phyloP scores from a whole-genome alignment of 805 yeast species.

The Scheffersomyces lignosus region DNA sequence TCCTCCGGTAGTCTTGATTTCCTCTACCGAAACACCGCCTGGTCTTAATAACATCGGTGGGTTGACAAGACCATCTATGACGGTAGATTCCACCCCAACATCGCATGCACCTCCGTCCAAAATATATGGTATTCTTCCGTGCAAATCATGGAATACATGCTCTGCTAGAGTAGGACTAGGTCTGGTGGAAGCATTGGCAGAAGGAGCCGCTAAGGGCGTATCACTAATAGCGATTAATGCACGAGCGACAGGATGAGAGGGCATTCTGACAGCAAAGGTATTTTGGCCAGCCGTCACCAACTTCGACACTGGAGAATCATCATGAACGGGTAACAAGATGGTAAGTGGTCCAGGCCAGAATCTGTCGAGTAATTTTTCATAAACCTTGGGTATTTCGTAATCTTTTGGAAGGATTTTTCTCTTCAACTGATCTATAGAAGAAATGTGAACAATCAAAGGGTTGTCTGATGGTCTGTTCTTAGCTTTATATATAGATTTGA shows the following conservation, averaged over 20 bases:
- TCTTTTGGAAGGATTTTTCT: constrained; percentile 52
- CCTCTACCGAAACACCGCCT: constrained; percentile 87
- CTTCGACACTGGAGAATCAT: constrained; percentile 54
- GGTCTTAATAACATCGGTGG: constrained; percentile 93
- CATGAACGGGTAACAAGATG: constrained; percentile 66
- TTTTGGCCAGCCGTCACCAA: constrained; percentile 83
- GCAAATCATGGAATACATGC: constrained; percentile 80
- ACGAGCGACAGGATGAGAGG: constrained; percentile 83
- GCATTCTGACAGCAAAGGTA: constrained; percentile 91
- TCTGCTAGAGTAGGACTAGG: constrained; percentile 91
- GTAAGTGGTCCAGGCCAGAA: constrained; percentile 98
- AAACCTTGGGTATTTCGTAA: constrained; percentile 63
- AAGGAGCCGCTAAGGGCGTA: constrained; percentile 94
- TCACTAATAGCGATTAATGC: constrained; percentile 84
- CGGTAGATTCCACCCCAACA: constrained; percentile 94
- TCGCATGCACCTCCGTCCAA: constrained; percentile 87
- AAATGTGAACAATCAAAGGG: constrained; percentile 87
- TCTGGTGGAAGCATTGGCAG: constrained; percentile 93
- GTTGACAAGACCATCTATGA: constrained; percentile 78
- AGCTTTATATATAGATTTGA: constrained; percentile 75
- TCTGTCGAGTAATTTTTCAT: constrained; percentile 58
- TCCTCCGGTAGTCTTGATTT: constrained; percentile 68
- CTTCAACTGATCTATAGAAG: constrained; percentile 71
- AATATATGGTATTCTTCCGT: constrained; percentile 78
- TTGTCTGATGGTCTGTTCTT: constrained; percentile 95